Base-by-base conservation (phyloP, 2,329 filamentous ascomycete species). In the Zymoseptoria crescenta region DNA sequence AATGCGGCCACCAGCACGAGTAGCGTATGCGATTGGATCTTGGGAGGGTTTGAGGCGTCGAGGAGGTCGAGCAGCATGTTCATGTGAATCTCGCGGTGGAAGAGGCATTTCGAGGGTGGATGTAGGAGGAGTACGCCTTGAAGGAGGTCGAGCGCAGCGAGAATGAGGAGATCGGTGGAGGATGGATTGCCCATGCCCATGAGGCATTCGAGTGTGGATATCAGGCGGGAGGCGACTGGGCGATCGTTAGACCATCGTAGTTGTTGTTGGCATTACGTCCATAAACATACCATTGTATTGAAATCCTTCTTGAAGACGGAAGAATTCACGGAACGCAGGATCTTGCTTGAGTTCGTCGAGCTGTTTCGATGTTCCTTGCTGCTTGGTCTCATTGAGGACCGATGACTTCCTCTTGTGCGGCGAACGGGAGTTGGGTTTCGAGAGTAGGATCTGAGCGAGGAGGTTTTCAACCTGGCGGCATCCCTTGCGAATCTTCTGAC, bases 41-140 rank as follows among this genome's bases (percentile, higher is more conserved):
- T 88, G 0, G 92, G 91, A 73, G 91, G 95, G 75, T 96, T 96
- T 71, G 87, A 62, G 4, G 91, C 89, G 73, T 96, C 92, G 67
- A 97, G 87, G 49, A 97, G 89, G 75, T 97, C 92, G 64, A 97
- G 87, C 49, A 97, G 87, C 59, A 96, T 87, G 73, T 96, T 96
- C 93, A 99, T 97, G 75, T 95, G 89, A 65, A 91, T 87, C 75
- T 96, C 91, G 60, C 91, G 84, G 27, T 87, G 85, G 75, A 97
- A 97, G 53, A 97, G 82, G 13, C 85, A 82, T 73, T 94, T 89
- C 69, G 90, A 96, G 0, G 92, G 89, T 10, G 93, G 92, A 70
- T 99, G 94, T 48, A 99, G 81, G 62, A 97, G 81, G 62, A 97
- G 80, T 21, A 88, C 81, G 19, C 94, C 94, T 76, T 97, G 93